Evolutionary conservation across 352 stramenopile genomes (phyloP), one percentile per base, ranked within the genome.

Genomic region (Nothophytophthora sp.): DNA sequence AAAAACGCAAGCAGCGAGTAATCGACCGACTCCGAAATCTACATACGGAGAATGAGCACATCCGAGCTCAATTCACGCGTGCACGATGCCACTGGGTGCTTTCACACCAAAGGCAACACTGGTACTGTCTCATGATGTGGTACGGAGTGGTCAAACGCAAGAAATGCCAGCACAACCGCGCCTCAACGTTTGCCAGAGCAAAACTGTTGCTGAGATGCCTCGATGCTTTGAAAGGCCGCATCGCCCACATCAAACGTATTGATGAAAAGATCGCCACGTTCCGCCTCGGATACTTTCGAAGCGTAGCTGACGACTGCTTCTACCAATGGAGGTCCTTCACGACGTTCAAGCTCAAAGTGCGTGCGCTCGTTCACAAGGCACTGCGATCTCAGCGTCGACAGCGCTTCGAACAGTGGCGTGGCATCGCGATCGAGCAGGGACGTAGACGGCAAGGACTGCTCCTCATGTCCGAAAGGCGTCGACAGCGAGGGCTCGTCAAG

Each of bases 291-390:
- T 76, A 64, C 44, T 76, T 68, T 27, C 36, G 38, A 2, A 61
- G 39, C 2, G 39, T 67, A 1, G 34, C 47, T 2, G 54, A 58
- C 19, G 35, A 41, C 10, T 70, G 54, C 24, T 73, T 76, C 22
- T 56, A 43, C 3, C 58, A 59, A 24, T 76, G 67, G 67, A 59
- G 22, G n/a, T 34, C 37, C 1, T 66, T 64, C 30, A 19, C 46
- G 3, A 11, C 29, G 9, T 65, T 72, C 30, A 64, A 59, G 13
- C 45, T 51, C 18, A 55, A 69, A 25, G 34, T 75, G 5, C 52
- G 49, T 5, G 19, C 16, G 9, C 40, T 75, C 3, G 28, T 41
- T 4, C 27, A 22, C 3, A 60, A 55, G 19, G 38, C 15, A 13
- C 33, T 19, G 5, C 45, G 50, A 22, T 55, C 24, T 5, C 32